Conservation (phyloP, 805 yeast genomes). For the Wickerhamiella brachini region DNA sequence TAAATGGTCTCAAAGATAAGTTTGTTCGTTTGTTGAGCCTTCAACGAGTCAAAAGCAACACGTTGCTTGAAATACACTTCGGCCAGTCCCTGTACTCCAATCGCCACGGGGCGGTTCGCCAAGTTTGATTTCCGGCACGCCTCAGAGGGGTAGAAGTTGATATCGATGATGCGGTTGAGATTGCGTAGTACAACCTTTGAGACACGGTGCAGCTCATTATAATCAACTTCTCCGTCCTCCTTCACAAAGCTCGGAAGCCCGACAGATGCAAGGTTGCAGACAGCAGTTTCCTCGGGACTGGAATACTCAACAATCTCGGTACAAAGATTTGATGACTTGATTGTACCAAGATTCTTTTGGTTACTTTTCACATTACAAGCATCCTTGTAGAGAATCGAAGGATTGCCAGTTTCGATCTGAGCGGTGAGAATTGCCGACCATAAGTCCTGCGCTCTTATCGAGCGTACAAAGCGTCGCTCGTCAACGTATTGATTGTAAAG, state of each 20-base stretch:
- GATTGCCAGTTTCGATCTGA: constrained; percentile 90
- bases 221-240: constrained; percentile 42
- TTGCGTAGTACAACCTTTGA: constrained; percentile 63
- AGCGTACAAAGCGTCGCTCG: constrained; percentile 43
- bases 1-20: constrained; percentile 89
- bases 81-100: constrained; percentile 93
- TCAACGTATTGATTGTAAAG: constrained; percentile 57
- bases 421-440: constrained; percentile 80
- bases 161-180: constrained; percentile 69
- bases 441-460: constrained; percentile 66
- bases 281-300: constrained; percentile 77
- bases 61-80: constrained; percentile 65
- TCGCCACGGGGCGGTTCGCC: constrained; percentile 76
- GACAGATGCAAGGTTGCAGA: constrained; percentile 84
- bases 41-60: constrained; percentile 65
- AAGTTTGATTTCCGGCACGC: constrained; percentile 56
- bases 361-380: constrained; percentile 78
- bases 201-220: constrained; percentile 53
- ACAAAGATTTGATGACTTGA: constrained; percentile 84
- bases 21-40: constrained; percentile 56
- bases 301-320: constrained; percentile 87
- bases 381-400: constrained; percentile 88
- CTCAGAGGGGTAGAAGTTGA: constrained; percentile 64
- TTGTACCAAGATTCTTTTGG: constrained; percentile 78
- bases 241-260: constrained; percentile 69